Base-by-base conservation (phyloP, 768 basidiomycete genomes). In the Tulasnella sp. region DNA sequence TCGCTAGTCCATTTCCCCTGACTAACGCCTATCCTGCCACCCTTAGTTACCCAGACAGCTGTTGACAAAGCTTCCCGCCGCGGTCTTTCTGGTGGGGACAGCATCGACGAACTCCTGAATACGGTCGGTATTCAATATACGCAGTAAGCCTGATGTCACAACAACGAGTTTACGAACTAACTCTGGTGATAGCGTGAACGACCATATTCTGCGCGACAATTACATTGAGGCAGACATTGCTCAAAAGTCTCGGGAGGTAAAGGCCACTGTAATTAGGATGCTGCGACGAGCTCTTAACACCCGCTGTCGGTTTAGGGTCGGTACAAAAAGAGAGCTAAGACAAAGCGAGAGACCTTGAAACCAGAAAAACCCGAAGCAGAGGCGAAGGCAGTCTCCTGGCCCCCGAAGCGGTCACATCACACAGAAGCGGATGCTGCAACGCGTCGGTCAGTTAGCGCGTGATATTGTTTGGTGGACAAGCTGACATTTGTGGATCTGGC, bases 111-210 rank as follows among this genome's bases (percentile, higher is more conserved):
- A 81, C 89, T 90, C 0, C 86, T 94, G 24, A 88, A 87, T 78
- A 87, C 87, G 10, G 87, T 90, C 38, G 93, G 92, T 2, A 89
- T 93, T 5, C 88, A 87, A 75, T 95, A 95, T 81, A 92, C 89
- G 42, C 94, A 95, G 82, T 88, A 88, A 34, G 77, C 52, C 27
- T 31, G n/a, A 39, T 27, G 62, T 18, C 40, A 8, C 31, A 31
- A 68, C 46, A 31, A 18, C 36, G 36, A 24, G 18, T 34, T 18
- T 34, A 24, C 16, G n/a, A 36, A 3, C 52, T 62, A 31, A 77
- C 76, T 9, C n/a, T 52, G 10, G 36, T 24, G 31, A 2, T 44
- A 78, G 77, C n/a, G 62, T 71, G 18, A 95, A 95, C 81, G 91
- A 93, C 76, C 89, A 92, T 27, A 86, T 95, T 19, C 86, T 95